Evolutionary conservation across 805 yeast genomes (phyloP).

Genomic region (Ogataea pilisensis): DNA sequence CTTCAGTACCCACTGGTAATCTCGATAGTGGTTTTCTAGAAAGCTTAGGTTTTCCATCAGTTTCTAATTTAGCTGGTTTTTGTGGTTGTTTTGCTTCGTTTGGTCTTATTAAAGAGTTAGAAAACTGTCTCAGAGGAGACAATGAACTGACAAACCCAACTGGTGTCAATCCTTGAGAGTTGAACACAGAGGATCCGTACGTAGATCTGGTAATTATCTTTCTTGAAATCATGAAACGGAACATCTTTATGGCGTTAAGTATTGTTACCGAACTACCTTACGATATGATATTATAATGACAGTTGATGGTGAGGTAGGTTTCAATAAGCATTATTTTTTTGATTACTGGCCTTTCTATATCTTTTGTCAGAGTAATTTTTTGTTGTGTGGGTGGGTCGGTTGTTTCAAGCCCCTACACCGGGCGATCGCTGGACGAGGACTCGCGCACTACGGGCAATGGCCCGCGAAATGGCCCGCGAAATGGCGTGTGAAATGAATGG

Average conservation of each 20-base stretch:
- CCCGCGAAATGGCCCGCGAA: no score
- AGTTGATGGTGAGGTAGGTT: no score
- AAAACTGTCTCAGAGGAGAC: background rate
- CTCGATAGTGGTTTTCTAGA: conserved; percentile 67
- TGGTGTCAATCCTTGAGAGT: background rate
- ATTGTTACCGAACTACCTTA: background rate
- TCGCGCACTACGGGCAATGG: no score
- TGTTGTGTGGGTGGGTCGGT: no score
- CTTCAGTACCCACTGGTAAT: conserved; percentile 67
- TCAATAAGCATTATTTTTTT: no score
- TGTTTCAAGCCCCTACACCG: no score
- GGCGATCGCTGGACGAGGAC: no score
- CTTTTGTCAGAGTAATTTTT: no score
- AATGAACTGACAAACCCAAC: background rate
- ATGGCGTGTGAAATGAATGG: no score
- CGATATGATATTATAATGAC: no score
- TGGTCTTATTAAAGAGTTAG: background rate
- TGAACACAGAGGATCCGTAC: background rate
- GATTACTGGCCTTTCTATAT: no score
- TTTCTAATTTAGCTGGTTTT: background rate
- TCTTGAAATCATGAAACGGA: background rate
- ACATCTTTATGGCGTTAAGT: background rate
- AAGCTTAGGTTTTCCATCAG: background rate
- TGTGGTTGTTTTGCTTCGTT: background rate
- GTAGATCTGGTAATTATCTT: background rate